These are phyloP conservation scores for Neurospora intermedia DNA, from an alignment of 495 filamentous ascomycete species.

Conservation along the genomic window DNA sequence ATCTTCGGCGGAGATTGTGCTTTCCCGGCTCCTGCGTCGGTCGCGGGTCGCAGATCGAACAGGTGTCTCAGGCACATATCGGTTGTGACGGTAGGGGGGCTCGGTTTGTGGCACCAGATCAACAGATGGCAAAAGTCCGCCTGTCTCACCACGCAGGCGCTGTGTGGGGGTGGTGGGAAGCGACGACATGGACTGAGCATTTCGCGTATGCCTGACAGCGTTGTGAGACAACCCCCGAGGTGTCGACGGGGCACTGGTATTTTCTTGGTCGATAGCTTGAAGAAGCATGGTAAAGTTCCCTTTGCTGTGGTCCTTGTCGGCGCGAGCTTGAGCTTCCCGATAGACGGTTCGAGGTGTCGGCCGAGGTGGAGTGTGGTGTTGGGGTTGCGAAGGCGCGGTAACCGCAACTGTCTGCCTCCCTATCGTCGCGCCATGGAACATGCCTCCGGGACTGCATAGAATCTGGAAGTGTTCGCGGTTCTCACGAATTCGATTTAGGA, in stretches of 20 bases:
- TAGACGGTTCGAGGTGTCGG: constrained; percentile 36
- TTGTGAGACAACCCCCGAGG: constrained; percentile 39
- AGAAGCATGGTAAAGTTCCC: constrained; percentile 64
- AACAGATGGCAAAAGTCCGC: constrained; percentile 41
- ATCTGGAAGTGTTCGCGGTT: constrained; percentile 74
- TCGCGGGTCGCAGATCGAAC: constrained; percentile 11
- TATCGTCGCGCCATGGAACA: constrained; percentile 31
- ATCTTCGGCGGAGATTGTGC: constrained; percentile 80
- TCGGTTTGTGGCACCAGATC: constrained; percentile 47
- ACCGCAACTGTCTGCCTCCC: constrained; percentile 15
- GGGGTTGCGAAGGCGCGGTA: constrained; percentile 40
- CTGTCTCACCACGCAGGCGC: constrained; percentile 30
- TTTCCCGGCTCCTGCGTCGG: constrained; percentile 60
- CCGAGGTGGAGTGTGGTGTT: constrained; percentile 32
- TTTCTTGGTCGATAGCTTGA: constrained; percentile 59
- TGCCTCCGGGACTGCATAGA: constrained; percentile 47
- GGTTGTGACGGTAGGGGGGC: constrained; percentile 30
- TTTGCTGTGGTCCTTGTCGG: constrained; percentile 28
- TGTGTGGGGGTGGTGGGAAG: constrained; percentile 63
- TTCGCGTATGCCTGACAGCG: constrained; percentile 50
- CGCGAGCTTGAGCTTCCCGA: constrained; percentile 25
- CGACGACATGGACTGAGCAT: constrained; percentile 67
- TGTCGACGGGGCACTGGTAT: constrained; percentile 57
- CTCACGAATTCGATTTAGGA: constrained; percentile 74
- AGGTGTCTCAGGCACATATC: constrained; percentile 21